Evolutionary conservation across 495 filamentous ascomycete species (phyloP).

Genomic region (Hyaloscypha bicolor): DNA sequence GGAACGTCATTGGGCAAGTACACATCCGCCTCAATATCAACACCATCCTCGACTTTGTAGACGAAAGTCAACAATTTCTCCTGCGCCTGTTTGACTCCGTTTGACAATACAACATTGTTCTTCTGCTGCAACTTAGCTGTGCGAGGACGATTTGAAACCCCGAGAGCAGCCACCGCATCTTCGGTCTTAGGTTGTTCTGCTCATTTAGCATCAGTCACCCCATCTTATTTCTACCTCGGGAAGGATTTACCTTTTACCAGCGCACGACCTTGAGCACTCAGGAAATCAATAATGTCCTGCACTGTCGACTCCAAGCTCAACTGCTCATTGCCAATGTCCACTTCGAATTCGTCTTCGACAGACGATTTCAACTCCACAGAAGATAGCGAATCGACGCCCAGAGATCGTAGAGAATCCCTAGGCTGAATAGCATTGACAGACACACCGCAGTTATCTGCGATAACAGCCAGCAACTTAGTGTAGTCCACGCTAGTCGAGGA

Average conservation of each 20-base stretch:
- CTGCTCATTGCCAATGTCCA: conserved; percentile 7
- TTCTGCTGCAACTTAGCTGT: no score
- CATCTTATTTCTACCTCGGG: no score
- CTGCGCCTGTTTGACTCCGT: no score
- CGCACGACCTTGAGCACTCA: no score
- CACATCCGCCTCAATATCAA: background rate
- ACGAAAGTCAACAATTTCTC: no score
- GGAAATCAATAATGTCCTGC: background rate
- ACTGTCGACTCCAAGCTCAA: background rate
- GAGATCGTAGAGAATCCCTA: background rate
- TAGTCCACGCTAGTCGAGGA: no score
- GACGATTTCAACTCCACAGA: conserved; percentile 2
- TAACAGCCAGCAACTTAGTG: background rate
- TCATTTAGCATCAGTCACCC: no score
- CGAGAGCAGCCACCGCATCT: no score
- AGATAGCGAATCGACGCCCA: conserved; percentile 14
- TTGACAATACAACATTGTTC: no score
- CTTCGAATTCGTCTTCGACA: conserved; percentile 5
- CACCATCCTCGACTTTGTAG: background rate
- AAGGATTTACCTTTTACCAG: no score
- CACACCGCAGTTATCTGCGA: background rate
- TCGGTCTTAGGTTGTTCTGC: no score
- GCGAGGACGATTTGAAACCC: no score
- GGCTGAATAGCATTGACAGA: background rate
- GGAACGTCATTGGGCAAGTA: background rate